phyloP scores from a whole-genome alignment of 805 yeast genomes.

The Kluyveromyces starmeri region DNA sequence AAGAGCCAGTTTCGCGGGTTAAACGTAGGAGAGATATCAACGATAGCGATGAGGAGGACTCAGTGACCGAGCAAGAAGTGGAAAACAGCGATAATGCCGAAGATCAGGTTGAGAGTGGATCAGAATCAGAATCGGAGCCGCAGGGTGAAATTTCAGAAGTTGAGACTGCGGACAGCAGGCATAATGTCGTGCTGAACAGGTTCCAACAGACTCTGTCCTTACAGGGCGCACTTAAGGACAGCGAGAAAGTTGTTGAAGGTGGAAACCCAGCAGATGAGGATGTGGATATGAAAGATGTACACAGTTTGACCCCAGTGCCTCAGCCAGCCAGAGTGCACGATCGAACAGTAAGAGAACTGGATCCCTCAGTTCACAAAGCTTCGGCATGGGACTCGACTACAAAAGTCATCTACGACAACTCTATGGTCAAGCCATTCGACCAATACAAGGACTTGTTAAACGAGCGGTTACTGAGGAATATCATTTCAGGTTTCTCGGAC shows the following conservation, averaged over 20 bases:
- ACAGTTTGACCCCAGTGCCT: constrained; percentile 66
- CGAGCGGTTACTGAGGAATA: constrained; percentile 28
- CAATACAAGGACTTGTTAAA: constrained; percentile 14
- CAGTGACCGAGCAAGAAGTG: constrained; percentile 5
- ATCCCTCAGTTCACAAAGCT: constrained; percentile 33
- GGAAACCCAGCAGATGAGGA: constrained; percentile 10
- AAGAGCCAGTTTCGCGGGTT: constrained; percentile 4
- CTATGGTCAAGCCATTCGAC: constrained; percentile 20
- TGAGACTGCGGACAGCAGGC: constrained; percentile 31
- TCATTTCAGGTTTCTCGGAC: constrained; percentile 17
- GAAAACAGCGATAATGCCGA: neutral
- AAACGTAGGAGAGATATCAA: constrained; percentile 12
- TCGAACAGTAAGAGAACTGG: constrained; percentile 12
- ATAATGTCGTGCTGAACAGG: constrained; percentile 43
- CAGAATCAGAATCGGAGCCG: neutral
- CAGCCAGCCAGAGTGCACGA: constrained; percentile 52
- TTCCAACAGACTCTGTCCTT: constrained; percentile 37
- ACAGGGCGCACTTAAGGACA: constrained; percentile 12
- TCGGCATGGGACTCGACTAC: constrained; percentile 26
- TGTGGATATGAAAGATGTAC: constrained; percentile 24
- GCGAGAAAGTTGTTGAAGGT: constrained; percentile 16
- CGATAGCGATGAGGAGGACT: constrained; percentile 13
- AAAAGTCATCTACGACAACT: constrained; percentile 22
- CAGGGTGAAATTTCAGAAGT: neutral
- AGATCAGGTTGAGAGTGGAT: constrained; percentile 1